Conservation (phyloP, 2,329 filamentous ascomycete genomes). For the Penicillium occitanis region DNA sequence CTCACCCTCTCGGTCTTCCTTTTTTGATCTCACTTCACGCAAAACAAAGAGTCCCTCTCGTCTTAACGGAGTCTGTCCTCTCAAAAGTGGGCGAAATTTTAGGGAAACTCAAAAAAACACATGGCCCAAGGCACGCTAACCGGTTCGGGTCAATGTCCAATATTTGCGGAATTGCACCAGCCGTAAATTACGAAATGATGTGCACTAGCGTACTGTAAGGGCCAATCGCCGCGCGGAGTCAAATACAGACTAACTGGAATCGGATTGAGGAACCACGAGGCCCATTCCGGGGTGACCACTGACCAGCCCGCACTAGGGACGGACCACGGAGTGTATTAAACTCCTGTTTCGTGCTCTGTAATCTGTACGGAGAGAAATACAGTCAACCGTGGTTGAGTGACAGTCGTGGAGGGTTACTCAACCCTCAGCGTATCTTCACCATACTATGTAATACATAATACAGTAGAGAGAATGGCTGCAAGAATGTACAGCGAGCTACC, state of each 20-base stretch:
- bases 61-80: not conserved
- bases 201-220: not conserved
- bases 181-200: slow-evolving; percentile 8
- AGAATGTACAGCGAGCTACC: not conserved
- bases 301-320: not conserved
- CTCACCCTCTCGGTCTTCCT: not conserved
- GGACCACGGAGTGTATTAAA: slow-evolving; percentile 9
- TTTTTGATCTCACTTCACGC: not conserved
- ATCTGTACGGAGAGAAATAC: no score
- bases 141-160: not conserved
- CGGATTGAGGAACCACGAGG: slow-evolving; percentile 1
- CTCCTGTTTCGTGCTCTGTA: not conserved
- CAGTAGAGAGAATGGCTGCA: not conserved
- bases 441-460: no score
- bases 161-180: not conserved
- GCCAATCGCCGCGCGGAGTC: not conserved
- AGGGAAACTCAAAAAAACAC: slow-evolving; percentile 12
- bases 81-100: not conserved
- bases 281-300: not conserved
- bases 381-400: not conserved
- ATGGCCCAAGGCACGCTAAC: slow-evolving; percentile 2
- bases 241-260: not conserved
- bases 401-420: not conserved
- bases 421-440: not conserved
- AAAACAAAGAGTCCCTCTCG: not conserved